Percentiles rank a stretch among this genome's conserved stretches.
Evolutionary conservation across 257 asterid species (phyloP).

Genomic region (Nicotiana undulata): DNA sequence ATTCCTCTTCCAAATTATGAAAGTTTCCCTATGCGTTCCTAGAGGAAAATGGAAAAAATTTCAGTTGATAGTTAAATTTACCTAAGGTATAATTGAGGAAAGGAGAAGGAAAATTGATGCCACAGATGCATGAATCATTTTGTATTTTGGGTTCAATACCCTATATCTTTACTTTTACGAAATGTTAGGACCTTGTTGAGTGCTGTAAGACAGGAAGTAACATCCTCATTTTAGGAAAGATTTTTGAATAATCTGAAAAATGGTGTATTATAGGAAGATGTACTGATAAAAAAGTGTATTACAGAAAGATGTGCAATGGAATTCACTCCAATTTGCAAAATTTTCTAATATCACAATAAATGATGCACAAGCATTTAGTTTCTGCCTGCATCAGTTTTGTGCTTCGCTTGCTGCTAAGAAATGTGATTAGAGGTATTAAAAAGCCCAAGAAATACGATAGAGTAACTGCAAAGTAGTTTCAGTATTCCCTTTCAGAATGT

Average conservation of each 20-base stretch:
- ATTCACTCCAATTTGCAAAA: background rate
- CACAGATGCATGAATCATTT: background rate
- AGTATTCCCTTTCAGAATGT: background rate
- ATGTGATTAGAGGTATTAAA: background rate
- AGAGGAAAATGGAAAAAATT: background rate
- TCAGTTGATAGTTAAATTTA: background rate
- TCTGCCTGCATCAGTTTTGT: slow-evolving; percentile 5
- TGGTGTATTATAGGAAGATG: background rate
- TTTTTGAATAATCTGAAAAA: background rate
- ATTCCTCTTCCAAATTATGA: background rate
- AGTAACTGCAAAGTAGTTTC: background rate
- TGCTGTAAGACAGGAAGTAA: background rate
- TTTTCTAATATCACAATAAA: background rate
- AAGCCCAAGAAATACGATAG: background rate
- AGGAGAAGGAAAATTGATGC: background rate
- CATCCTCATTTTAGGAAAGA: background rate
- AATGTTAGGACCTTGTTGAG: background rate
- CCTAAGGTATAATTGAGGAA: background rate
- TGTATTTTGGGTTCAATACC: background rate
- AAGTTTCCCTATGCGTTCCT: background rate
- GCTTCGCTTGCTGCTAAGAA: background rate
- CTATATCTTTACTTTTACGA: background rate
- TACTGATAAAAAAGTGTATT: background rate
- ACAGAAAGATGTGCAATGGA: background rate
- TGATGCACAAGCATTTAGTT: background rate